Conservation (phyloP, 441 rosid species). For the Capsella rubella region DNA sequence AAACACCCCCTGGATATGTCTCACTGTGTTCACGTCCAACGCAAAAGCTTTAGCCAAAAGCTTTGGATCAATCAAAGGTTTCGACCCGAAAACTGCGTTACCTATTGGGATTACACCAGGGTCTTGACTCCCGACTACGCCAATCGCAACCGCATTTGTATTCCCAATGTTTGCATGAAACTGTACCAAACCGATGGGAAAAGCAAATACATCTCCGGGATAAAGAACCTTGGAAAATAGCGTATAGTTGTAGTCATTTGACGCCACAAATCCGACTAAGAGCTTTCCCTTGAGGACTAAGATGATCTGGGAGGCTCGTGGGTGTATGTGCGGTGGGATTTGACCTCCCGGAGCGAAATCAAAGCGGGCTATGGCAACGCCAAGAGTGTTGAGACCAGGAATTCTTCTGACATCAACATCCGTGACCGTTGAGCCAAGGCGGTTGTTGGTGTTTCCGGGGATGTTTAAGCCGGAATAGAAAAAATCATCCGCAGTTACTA, state of each 20-base stretch:
- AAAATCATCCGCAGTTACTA: constrained; percentile 48
- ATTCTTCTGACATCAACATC: too few relatives aligned
- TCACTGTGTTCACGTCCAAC: constrained; percentile 21
- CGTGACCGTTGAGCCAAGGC: too few relatives aligned
- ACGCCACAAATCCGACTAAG: too few relatives aligned
- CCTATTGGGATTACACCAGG: constrained; percentile 45
- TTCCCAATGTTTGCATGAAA: constrained; percentile 47
- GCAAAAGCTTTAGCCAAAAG: constrained; percentile 28
- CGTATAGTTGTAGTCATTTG: constrained; percentile 1
- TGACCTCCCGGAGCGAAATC: too few relatives aligned
- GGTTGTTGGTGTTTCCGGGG: too few relatives aligned
- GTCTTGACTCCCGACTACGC: constrained; percentile 49
- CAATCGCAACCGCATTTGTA: constrained; percentile 43
- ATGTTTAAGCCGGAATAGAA: constrained; percentile 34
- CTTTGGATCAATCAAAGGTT: neutral
- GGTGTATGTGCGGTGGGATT: too few relatives aligned
- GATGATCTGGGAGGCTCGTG: too few relatives aligned
- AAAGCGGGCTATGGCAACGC: too few relatives aligned
- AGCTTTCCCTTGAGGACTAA: too few relatives aligned
- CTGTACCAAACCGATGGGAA: constrained; percentile 48
- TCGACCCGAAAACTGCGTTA: constrained; percentile 43
- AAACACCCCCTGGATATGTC: constrained; percentile 21
- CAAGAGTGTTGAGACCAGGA: too few relatives aligned
- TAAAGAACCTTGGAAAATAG: constrained; percentile 40
- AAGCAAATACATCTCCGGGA: constrained; percentile 47